Base-by-base conservation (phyloP, 306 rosid genomes). In the Glycine latifolia region DNA sequence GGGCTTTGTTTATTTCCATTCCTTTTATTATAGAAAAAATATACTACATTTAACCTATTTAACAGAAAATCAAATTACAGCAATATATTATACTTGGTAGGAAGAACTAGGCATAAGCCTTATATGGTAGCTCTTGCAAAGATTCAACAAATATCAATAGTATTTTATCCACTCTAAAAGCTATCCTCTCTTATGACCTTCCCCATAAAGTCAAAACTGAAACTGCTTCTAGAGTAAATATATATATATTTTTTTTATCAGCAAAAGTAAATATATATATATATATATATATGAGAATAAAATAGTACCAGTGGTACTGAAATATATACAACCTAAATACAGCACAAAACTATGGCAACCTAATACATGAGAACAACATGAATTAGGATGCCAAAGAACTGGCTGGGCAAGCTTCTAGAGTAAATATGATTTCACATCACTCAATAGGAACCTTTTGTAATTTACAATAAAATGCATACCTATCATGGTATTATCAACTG, bases 221-320 rank as follows among this genome's bases (percentile, higher is more conserved):
- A 67, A 66, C 31, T 46, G 77, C 48, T 63, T 13, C 76, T 65
- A n/a, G n/a, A n/a, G n/a, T n/a, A n/a, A n/a, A n/a, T n/a, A n/a
- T n/a, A n/a, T n/a, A n/a, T n/a, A n/a, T n/a, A n/a, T n/a, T n/a
- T n/a, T n/a, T n/a, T n/a, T n/a, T n/a, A n/a, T n/a, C n/a, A n/a
- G n/a, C n/a, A n/a, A n/a, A n/a, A n/a, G n/a, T n/a, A n/a, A n/a
- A n/a, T n/a, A n/a, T n/a, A n/a, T n/a, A n/a, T n/a, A n/a, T n/a
- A n/a, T n/a, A n/a, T n/a, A n/a, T n/a, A n/a, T n/a, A n/a, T n/a
- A n/a, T n/a, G n/a, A n/a, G n/a, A n/a, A n/a, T n/a, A n/a, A n/a
- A n/a, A n/a, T n/a, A n/a, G n/a, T n/a, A n/a, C n/a, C n/a, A n/a
- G n/a, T n/a, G n/a, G n/a, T n/a, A n/a, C n/a, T n/a, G n/a, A n/a